Evolutionary conservation across 768 basidiomycete species (phyloP), one percentile per base, ranked within the genome.

Genomic region (Phlebiopsis flavidoalba): DNA sequence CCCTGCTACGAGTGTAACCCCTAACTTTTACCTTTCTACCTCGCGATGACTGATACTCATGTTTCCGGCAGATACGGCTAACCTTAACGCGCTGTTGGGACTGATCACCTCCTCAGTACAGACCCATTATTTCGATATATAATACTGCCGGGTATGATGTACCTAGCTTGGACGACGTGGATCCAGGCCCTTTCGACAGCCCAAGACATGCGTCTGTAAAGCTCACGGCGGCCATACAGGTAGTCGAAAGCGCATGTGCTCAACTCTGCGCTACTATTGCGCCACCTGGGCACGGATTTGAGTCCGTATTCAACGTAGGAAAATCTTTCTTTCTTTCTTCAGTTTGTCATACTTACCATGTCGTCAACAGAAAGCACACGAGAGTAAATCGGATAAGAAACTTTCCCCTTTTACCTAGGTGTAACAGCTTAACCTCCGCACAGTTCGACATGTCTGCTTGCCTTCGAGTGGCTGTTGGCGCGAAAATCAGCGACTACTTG

Each of bases 401-500:
- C n/a, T 14, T 12, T 17, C 24, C 52, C 49, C 11, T 31, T 54
- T 14, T 17, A 47, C n/a, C 26, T 31, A 31, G 26, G 6, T 6
- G 26, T 31, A 31, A 31, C n/a, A 31, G 26, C 26, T 31, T 31
- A 31, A n/a, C 26, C 26, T 31, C 26, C 26, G 6, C n/a, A 5
- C 57, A 69, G 67, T 54, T 15, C 26, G 40, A 48, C 8, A 60
- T 65, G 19, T 50, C 53, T 22, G 71, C 73, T 14, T 76, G 73
- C 48, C 53, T 79, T 17, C 69, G 68, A 14, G 73, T 79, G 17
- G 77, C 69, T 4, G 54, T 68, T 12, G 65, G 71, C 15, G 72
- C 72, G 49, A 74, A 73, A 53, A 70, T 80, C 33, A 67, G 79
- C 0, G 79, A 80, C 60, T 64, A 72, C 19, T 70, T 81, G 21